These are phyloP conservation scores for Albugo candida DNA, from an alignment of 352 stramenopile species.

Conservation along the genomic window DNA sequence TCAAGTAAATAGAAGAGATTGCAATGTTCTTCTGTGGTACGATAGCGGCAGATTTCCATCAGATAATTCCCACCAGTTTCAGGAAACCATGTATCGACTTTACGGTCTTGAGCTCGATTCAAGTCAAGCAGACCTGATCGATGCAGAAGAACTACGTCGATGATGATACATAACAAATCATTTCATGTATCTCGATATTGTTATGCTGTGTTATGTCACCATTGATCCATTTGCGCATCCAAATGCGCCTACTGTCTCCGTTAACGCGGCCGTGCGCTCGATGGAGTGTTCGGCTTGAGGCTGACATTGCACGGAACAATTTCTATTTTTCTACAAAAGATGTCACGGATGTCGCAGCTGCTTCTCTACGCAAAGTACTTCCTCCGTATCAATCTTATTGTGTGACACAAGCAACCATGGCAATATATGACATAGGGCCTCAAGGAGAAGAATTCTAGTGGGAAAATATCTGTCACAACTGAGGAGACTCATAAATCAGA, in stretches of 20 bases:
- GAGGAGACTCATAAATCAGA: not conserved
- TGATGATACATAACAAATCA: slow-evolving; percentile 2
- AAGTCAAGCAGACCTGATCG: slow-evolving; percentile 34
- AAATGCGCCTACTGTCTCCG: not conserved
- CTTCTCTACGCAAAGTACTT: slow-evolving; percentile 44
- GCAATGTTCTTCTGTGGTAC: slow-evolving; percentile 44
- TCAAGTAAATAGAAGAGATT: slow-evolving; percentile 7
- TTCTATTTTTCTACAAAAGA: slow-evolving; percentile 22
- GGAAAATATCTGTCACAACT: not conserved
- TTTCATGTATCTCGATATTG: not conserved
- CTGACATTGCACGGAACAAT: not conserved
- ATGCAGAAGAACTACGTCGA: slow-evolving; percentile 37
- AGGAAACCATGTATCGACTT: slow-evolving; percentile 28
- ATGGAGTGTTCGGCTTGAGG: not conserved
- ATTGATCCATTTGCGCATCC: not conserved
- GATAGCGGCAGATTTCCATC: slow-evolving; percentile 38
- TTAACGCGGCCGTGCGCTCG: not conserved
- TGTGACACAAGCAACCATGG: not conserved
- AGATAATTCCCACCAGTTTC: slow-evolving; percentile 42
- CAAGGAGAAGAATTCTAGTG: too few species aligned
- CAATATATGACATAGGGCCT: too few species aligned
- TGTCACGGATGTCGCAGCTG: slow-evolving; percentile 45
- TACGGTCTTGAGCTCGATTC: slow-evolving; percentile 51
- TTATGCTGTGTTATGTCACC: not conserved
- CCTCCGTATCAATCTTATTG: not conserved